A percentile compares a stretch with the other conserved stretches of the same genome.
Conservation (phyloP, 2,329 filamentous ascomycete genomes). For the Xylaria sp. region DNA sequence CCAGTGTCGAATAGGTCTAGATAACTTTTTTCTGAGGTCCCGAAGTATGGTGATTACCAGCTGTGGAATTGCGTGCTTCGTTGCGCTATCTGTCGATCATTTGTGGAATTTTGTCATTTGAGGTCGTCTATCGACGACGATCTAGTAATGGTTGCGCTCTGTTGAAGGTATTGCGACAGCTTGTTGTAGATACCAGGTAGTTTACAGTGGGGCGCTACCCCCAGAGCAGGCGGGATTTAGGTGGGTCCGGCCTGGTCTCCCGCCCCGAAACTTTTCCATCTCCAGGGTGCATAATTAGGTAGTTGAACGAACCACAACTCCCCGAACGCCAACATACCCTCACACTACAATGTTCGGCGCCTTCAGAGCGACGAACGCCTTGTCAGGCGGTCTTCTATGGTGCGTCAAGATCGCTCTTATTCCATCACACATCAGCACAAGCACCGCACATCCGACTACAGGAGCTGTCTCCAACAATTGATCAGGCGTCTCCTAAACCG, state of each 20-base stretch:
- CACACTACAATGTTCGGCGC: constrained; percentile 78
- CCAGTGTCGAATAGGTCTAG: not conserved
- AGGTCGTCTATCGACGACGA: not conserved
- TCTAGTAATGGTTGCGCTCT: not conserved
- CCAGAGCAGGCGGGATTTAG: constrained; percentile 5
- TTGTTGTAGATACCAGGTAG: not conserved
- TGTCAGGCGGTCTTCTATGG: constrained; percentile 87
- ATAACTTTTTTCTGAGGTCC: constrained; percentile 7
- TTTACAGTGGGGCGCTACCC: constrained; percentile 14
- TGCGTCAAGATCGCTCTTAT: constrained; percentile 52
- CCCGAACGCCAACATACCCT: constrained; percentile 24
- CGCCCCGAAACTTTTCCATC: constrained; percentile 41
- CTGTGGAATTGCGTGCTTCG: not conserved
- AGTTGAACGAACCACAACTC: constrained; percentile 19
- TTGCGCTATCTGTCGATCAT: constrained; percentile 43
- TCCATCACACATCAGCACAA: not conserved
- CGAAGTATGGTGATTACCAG: not conserved
- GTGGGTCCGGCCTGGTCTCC: constrained; percentile 16
- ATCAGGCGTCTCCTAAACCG: not conserved
- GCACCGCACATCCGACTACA: not conserved
- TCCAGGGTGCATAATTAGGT: constrained; percentile 12
- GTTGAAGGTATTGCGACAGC: constrained; percentile 18
- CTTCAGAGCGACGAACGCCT: constrained; percentile 80
- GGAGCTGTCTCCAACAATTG: not conserved
- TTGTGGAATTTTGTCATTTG: constrained; percentile 21